Evolutionary conservation across 148 eudicot genomes (phyloP).

Genomic region (Rhododendron mucronatum): DNA sequence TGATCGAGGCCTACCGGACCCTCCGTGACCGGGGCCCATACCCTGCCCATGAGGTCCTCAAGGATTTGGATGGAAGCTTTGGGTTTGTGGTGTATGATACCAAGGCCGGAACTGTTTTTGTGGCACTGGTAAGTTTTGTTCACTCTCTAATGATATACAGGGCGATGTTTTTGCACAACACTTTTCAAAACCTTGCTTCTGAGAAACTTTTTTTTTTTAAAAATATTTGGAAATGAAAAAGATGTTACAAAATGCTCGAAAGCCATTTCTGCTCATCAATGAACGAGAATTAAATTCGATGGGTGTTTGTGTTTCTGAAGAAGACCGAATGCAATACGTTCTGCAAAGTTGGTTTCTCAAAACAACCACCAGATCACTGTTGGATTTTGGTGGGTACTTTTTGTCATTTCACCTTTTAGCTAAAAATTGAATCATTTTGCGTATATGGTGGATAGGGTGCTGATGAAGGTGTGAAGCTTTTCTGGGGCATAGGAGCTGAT

Average conservation of each 20-base stretch:
- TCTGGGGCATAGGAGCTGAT: slow-evolving; percentile 84
- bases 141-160: neutral
- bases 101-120: slow-evolving; percentile 62
- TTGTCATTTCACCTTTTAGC: neutral
- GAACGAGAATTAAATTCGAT: neutral
- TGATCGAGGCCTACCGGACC: slow-evolving; percentile 75
- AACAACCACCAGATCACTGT: neutral
- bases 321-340: neutral
- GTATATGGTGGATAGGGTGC: slow-evolving; percentile 37
- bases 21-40: slow-evolving; percentile 89
- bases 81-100: slow-evolving; percentile 80
- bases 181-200: neutral
- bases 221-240: neutral
- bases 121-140: slow-evolving; percentile 51
- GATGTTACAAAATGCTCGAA: neutral
- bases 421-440: neutral
- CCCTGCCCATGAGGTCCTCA: slow-evolving; percentile 79
- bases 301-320: neutral
- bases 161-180: neutral
- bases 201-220: neutral
- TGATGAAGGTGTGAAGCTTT: slow-evolving; percentile 57
- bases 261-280: neutral
- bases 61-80: slow-evolving; percentile 79
- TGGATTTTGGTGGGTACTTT: neutral
- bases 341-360: neutral